These are phyloP conservation scores for Penicillium sp. DNA, from an alignment of 2,329 filamentous ascomycete species.

Conservation along the genomic window DNA sequence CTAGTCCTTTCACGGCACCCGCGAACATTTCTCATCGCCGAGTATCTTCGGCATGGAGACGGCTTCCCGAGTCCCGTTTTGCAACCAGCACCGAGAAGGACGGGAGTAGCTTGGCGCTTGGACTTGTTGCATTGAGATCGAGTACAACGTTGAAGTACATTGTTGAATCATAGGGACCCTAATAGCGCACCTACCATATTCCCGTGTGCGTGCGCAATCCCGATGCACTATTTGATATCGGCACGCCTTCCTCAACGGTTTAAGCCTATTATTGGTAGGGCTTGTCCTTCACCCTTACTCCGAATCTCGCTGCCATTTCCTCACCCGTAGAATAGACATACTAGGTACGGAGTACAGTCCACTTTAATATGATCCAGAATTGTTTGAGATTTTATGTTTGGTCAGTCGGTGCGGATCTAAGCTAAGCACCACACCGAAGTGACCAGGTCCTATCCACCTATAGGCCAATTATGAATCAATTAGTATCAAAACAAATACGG, in stretches of 20 bases:
- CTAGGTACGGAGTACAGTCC: neutral
- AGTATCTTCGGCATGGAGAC: slow-evolving; percentile 3
- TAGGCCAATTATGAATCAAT: neutral
- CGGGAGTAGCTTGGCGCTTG: slow-evolving; percentile 3
- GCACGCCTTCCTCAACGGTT: neutral
- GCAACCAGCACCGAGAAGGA: slow-evolving; percentile 1
- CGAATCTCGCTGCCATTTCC: neutral
- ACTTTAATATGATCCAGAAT: neutral
- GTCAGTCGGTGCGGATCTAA: neutral
- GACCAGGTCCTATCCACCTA: neutral
- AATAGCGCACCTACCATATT: neutral
- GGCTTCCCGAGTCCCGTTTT: slow-evolving; percentile 5
- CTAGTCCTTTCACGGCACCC: neutral
- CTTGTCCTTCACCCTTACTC: neutral
- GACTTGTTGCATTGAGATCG: slow-evolving; percentile 1
- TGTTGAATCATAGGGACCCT: neutral
- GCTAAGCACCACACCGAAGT: neutral
- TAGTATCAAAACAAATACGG: neutral
- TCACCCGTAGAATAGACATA: neutral
- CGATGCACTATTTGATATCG: neutral
- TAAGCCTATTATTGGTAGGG: neutral
- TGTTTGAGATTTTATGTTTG: neutral
- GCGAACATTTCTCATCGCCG: neutral
- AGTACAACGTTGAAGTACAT: neutral
- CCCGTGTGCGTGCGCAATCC: slow-evolving; percentile 1